Percentiles rank a stretch among this genome's conserved stretches.
These are phyloP conservation scores for Pleurotus cornucopiae DNA, from an alignment of 768 basidiomycete species.

Conservation along the genomic window DNA sequence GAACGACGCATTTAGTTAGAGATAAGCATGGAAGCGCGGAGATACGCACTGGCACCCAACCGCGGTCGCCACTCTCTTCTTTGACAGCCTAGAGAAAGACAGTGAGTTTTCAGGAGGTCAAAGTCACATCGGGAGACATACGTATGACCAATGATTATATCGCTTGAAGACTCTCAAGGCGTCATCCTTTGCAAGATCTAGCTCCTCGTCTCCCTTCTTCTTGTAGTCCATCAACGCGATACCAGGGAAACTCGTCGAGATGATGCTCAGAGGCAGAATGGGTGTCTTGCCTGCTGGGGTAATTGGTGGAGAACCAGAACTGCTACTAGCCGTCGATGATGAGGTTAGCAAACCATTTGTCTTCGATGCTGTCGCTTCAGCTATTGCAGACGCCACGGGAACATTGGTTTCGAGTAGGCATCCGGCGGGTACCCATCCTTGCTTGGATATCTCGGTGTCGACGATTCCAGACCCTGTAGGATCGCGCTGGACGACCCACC, in stretches of 20 bases:
- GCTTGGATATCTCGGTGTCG: constrained; percentile 71
- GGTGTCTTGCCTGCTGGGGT: constrained; percentile 61
- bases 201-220: constrained; percentile 90
- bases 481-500: constrained; percentile 99
- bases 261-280: constrained; percentile 85
- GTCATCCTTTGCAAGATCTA: constrained; percentile 87
- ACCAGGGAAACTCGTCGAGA: constrained; percentile 97
- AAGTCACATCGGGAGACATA: constrained; percentile 28
- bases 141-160: constrained; percentile 98
- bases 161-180: constrained; percentile 90
- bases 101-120: constrained; percentile 11
- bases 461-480: constrained; percentile 78
- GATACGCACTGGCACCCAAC: constrained; percentile 84
- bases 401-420: constrained; percentile 92
- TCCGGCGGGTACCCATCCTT: constrained; percentile 98
- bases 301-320: constrained; percentile 31
- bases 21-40: neutral
- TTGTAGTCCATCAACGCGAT: constrained; percentile 95
- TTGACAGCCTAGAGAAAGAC: constrained; percentile 72
- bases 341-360: neutral
- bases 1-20: constrained; percentile 4
- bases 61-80: constrained; percentile 88
- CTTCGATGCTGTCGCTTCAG: constrained; percentile 71
- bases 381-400: constrained; percentile 84
- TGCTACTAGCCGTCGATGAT: constrained; percentile 25